Conservation (phyloP, 331 rosid species). For the Telfairia occidentalis region DNA sequence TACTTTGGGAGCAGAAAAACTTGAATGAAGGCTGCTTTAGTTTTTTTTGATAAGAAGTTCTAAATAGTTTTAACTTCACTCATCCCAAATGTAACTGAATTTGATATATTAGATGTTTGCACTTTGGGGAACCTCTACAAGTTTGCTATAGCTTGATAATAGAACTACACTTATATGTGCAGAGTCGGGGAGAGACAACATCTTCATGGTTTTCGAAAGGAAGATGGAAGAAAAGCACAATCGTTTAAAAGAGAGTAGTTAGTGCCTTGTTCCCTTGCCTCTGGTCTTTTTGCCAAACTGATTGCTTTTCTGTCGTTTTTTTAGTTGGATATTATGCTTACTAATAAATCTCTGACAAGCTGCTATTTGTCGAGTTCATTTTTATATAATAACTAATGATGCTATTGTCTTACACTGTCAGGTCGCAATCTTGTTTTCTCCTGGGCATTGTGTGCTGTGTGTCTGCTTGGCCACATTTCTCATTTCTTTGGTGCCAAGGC, state of each 20-base stretch:
- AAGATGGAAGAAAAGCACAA: conserved; percentile 81
- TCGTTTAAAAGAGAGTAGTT: conserved; percentile 79
- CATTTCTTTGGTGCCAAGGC: conserved; percentile 81
- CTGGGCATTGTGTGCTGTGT: conserved; percentile 92
- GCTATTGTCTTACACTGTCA: conserved; percentile 26
- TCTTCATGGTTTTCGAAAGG: conserved; percentile 67
- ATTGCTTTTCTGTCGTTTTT: neutral
- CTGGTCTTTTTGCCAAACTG: neutral
- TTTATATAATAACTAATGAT: conserved; percentile 12
- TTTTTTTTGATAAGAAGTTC: too few relatives aligned
- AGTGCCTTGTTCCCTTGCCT: conserved; percentile 13
- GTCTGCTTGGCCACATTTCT: conserved; percentile 86
- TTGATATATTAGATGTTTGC: neutral
- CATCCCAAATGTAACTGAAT: neutral
- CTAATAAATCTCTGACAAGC: neutral
- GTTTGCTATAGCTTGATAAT: conserved; percentile 27
- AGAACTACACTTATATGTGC: conserved; percentile 33
- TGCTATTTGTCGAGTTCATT: conserved; percentile 16
- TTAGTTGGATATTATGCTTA: neutral
- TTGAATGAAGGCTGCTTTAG: neutral
- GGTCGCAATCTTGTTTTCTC: conserved; percentile 87
- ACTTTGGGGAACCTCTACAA: neutral
- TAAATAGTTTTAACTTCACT: neutral
- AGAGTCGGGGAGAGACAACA: conserved; percentile 63
- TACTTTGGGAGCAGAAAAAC: neutral